These are phyloP conservation scores for Candida bentonensis DNA, from an alignment of 805 yeast species.

Conservation along the genomic window DNA sequence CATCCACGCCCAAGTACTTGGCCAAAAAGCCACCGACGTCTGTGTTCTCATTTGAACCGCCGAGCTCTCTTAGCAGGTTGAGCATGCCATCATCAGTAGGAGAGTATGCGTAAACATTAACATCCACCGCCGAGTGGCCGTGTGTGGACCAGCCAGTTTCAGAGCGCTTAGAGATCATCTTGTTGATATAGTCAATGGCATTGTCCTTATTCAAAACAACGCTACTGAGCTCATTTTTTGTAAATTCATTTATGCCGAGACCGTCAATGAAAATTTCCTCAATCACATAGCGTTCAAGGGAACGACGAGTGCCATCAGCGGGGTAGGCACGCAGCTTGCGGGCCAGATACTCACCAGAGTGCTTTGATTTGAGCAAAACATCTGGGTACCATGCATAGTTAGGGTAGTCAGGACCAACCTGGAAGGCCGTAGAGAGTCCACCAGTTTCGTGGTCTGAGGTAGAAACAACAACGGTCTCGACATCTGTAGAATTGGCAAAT, in stretches of 20 bases:
- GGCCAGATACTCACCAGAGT: conserved; percentile 63
- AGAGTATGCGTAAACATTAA: conserved; percentile 73
- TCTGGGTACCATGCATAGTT: conserved; percentile 84
- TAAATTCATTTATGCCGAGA: conserved; percentile 50
- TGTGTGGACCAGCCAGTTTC: conserved; percentile 95
- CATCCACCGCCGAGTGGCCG: conserved; percentile 94
- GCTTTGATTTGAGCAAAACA: conserved; percentile 50
- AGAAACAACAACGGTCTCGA: conserved; percentile 64
- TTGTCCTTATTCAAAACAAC: conserved; percentile 25
- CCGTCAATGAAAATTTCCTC: conserved; percentile 44
- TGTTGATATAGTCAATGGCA: conserved; percentile 39
- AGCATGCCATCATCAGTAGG: conserved; percentile 24
- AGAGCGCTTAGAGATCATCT: conserved; percentile 67
- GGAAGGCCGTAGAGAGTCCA: conserved; percentile 80
- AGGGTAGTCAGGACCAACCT: conserved; percentile 54
- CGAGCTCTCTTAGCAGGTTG: conserved; percentile 25
- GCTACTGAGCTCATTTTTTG: conserved; percentile 36
- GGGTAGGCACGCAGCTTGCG: conserved; percentile 28
- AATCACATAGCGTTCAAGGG: conserved; percentile 33
- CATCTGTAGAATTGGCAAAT: conserved; percentile 52
- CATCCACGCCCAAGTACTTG: conserved; percentile 25
- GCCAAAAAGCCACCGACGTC: conserved; percentile 72
- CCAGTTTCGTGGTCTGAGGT: conserved; percentile 97
- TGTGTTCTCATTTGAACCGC: conserved; percentile 76
- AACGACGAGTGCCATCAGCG: conserved; percentile 13